Conservation (phyloP, 495 filamentous ascomycete genomes). For the Tuber microsphaerosporum region DNA sequence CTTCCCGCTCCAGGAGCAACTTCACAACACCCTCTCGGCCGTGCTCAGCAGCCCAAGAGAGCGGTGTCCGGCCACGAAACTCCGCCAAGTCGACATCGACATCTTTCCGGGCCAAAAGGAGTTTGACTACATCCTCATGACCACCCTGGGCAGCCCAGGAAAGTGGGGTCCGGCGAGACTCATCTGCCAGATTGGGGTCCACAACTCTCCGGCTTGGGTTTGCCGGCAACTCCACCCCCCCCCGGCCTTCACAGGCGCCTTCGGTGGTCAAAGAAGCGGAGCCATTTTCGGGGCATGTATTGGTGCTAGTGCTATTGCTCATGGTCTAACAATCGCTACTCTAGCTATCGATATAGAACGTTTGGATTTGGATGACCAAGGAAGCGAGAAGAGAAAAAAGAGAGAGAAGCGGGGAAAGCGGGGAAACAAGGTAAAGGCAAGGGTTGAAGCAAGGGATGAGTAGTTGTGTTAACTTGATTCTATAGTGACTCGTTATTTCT, state of each 20-base stretch:
- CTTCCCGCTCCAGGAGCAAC: background rate
- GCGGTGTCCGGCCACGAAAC: background rate
- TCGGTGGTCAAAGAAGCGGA: background rate
- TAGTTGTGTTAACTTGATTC: background rate
- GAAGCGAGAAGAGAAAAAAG: background rate
- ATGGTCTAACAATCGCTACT: background rate
- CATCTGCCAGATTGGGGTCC: background rate
- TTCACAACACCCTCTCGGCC: background rate
- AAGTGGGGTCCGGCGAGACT: background rate
- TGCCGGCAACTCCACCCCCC: background rate
- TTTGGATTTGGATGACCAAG: background rate
- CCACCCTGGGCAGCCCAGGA: background rate
- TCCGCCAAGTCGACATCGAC: background rate
- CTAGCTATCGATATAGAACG: background rate
- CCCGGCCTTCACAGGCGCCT: background rate
- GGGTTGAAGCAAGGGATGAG: background rate
- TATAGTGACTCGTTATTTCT: background rate
- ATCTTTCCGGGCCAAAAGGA: background rate
- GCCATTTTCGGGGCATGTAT: background rate
- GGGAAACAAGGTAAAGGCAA: background rate
- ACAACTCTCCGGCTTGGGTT: background rate
- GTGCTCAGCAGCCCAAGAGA: background rate
- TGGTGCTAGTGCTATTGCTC: background rate
- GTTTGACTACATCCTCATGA: background rate
- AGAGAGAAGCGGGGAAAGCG: background rate